These are phyloP conservation scores for Tritrichomonas foetus DNA, from an alignment of 208 protist genomes.

Conservation along the genomic window DNA sequence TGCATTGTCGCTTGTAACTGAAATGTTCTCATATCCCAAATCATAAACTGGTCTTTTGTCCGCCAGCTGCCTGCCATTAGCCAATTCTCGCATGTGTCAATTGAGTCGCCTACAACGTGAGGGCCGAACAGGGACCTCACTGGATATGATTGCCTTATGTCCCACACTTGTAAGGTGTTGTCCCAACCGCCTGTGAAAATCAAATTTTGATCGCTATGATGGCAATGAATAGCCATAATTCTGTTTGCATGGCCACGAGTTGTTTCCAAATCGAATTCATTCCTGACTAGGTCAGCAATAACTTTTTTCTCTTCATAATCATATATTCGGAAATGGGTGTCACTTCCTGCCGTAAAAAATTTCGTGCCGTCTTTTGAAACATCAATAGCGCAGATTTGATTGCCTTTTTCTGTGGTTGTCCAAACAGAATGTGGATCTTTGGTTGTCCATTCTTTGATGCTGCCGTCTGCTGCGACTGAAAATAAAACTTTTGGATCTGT, in stretches of 20 bases:
- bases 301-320: not conserved
- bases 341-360: not conserved
- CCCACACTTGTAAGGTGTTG: slow-evolving; percentile 8
- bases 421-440: not conserved
- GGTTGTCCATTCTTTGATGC: slow-evolving; percentile 34
- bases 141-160: not conserved
- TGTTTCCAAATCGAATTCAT: not conserved
- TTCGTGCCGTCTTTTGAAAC: not conserved
- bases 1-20: not conserved
- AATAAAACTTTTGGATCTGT: not conserved
- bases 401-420: not conserved
- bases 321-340: not conserved
- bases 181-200: slow-evolving; percentile 21
- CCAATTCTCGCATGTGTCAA: not conserved
- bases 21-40: not conserved
- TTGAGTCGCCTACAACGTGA: not conserved
- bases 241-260: not conserved
- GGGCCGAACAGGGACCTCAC: not conserved
- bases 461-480: not conserved
- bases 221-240: not conserved
- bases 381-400: not conserved
- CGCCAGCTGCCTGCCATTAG: not conserved
- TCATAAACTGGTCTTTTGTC: not conserved
- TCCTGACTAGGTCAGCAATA: not conserved
- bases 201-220: not conserved